phyloP scores from a whole-genome alignment of 441 rosid genomes.

The Mallotus japonicus region DNA sequence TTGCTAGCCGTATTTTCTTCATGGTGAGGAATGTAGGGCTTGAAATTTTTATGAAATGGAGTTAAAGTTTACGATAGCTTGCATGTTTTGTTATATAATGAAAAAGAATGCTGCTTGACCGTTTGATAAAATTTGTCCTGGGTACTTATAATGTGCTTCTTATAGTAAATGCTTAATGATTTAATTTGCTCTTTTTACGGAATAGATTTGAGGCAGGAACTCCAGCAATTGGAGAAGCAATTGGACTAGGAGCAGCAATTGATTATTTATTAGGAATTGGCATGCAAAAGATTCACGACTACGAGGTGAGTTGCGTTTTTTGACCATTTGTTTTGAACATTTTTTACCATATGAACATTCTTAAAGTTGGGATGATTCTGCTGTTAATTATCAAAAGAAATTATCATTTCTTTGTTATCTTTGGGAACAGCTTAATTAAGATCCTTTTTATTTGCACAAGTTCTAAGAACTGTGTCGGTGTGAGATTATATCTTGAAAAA shows the following conservation, averaged over 20 bases:
- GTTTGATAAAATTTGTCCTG: not conserved
- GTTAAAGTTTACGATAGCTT: not conserved
- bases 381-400: not conserved
- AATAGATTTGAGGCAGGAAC: conserved; percentile 97
- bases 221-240: conserved; percentile 39
- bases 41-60: too few species aligned
- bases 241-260: conserved; percentile 56
- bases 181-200: conserved; percentile 21
- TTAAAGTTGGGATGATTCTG: not conserved
- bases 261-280: conserved; percentile 81
- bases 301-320: conserved; percentile 54
- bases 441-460: not conserved
- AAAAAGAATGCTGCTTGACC: not conserved
- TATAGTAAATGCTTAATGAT: not conserved
- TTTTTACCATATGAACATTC: not conserved
- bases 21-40: not conserved
- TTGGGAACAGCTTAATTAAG: not conserved
- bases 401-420: not conserved
- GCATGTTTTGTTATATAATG: not conserved
- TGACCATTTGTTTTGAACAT: not conserved
- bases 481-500: not conserved
- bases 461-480: not conserved
- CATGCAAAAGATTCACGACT: conserved; percentile 77
- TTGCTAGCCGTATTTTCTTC: not conserved
- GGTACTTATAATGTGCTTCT: not conserved